Conservation (phyloP, 129 eudicot genomes). For the Lonicera japonica region DNA sequence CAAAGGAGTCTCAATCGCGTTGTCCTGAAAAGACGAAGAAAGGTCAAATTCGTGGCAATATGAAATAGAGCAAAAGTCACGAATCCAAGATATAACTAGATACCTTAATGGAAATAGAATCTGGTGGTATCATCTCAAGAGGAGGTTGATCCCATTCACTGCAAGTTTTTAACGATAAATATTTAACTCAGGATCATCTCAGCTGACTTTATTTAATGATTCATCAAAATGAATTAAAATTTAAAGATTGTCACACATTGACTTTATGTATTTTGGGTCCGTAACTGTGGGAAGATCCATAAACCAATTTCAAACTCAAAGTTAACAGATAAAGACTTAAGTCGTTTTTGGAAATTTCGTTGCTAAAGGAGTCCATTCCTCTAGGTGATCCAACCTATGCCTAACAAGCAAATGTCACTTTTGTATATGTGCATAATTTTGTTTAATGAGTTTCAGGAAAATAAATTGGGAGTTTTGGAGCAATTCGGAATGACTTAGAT, state of each 20-base stretch:
- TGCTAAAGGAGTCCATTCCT: too few relatives aligned
- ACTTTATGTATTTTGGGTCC: not conserved
- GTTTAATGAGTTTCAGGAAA: too few relatives aligned
- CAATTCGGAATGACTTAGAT: too few relatives aligned
- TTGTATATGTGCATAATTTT: too few relatives aligned
- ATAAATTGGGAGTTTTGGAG: too few relatives aligned
- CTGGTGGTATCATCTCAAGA: constrained; percentile 72
- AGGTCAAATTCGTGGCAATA: constrained; percentile 3
- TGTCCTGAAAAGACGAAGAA: constrained; percentile 51
- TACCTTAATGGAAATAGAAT: constrained; percentile 81
- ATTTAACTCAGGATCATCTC: not conserved
- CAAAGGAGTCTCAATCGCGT: constrained; percentile 94
- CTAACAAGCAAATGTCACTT: too few relatives aligned
- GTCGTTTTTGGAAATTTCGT: too few relatives aligned
- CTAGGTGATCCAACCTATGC: too few relatives aligned
- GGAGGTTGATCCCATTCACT: constrained; percentile 99
- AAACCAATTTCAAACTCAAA: too few relatives aligned
- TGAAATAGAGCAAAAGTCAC: constrained; percentile 3
- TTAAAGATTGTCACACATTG: not conserved
- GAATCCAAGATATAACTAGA: not conserved
- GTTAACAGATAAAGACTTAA: too few relatives aligned
- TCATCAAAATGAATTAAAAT: not conserved
- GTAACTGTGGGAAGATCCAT: too few relatives aligned
- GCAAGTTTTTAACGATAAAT: constrained; percentile 15
- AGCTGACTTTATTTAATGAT: not conserved